These are phyloP conservation scores for Prunus dulcis DNA, from an alignment of 306 rosid species.

Conservation along the genomic window DNA sequence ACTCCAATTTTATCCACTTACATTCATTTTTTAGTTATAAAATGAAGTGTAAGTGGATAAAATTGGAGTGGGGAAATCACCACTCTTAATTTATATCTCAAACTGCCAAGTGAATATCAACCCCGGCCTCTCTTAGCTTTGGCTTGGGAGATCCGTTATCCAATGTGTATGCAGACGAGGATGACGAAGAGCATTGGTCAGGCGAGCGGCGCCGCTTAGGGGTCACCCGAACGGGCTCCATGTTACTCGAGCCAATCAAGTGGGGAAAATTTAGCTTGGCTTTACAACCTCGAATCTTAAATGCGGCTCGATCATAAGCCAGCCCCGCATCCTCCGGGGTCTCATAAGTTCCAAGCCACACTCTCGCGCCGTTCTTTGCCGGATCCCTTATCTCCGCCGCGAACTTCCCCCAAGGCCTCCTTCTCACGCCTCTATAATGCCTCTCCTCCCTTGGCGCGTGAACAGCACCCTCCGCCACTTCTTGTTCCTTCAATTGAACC, in stretches of 20 bases:
- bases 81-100: too few relatives aligned
- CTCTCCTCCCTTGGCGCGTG: not conserved
- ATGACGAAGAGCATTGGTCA: not conserved
- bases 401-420: conserved; percentile 60
- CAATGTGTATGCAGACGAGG: not conserved
- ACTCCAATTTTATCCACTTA: too few relatives aligned
- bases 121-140: not conserved
- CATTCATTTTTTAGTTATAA: too few relatives aligned
- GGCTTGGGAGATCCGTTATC: not conserved
- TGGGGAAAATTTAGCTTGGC: conserved; percentile 60
- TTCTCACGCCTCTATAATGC: conserved; percentile 45
- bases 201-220: not conserved
- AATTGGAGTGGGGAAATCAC: too few relatives aligned
- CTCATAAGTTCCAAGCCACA: conserved; percentile 55
- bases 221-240: conserved; percentile 7
- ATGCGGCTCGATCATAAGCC: conserved; percentile 57
- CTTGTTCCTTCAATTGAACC: too few relatives aligned
- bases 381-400: conserved; percentile 45
- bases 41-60: too few relatives aligned
- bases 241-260: conserved; percentile 15
- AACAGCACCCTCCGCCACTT: not conserved
- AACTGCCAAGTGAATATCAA: too few relatives aligned
- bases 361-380: conserved; percentile 38
- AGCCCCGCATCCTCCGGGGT: conserved; percentile 43
- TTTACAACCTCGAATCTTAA: conserved; percentile 39